Base-by-base conservation (phyloP, 2,329 filamentous ascomycete genomes). In the Dissoconium aciculare region DNA sequence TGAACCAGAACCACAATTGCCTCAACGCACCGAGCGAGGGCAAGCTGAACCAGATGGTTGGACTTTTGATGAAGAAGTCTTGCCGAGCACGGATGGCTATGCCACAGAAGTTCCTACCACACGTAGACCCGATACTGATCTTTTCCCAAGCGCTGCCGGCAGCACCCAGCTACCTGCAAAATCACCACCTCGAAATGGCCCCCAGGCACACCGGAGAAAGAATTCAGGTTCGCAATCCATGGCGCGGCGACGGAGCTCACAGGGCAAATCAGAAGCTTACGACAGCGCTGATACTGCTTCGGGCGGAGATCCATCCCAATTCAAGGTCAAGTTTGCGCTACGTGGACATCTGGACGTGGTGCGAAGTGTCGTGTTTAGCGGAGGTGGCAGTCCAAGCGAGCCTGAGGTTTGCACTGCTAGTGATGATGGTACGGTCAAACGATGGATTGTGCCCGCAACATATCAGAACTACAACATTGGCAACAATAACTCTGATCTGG, bases 391-490 rank as follows among this genome's bases (percentile, higher is more conserved):
- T 49, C 85, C 85, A 3, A 83, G 82, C 3, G 89, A 98, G 52
- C 89, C 89, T 2, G 89, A 98, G 55, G 87, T 98, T 32, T 95
- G 87, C 57, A 98, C 87, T 3, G 83, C 81, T 29, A 83, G 87
- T 33, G 89, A 98, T 47, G 89, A 98, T 52, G 87, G 87, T 34
- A 79, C 87, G 46, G 80, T 98, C 53, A 98, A 98, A 57, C 74
- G 89, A 31, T 98, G 92, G 76, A 85, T 92, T 47, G 84, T 98
- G 37, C 89, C 89, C 6, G 71, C 72, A 11, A 40, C 44, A 15
- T 79, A 85, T 41, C 78, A 78, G 33, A 70, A 60, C 31, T 69
- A 67, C 55, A 63, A 45, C 27, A 33, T 44, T 17, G 40, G 38
- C 37, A 69, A 63, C 42, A 67, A 69, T 30, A 81, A 74, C 15